Base-by-base conservation (phyloP, 495 filamentous ascomycete genomes). In the Penicillium bialowiezense region DNA sequence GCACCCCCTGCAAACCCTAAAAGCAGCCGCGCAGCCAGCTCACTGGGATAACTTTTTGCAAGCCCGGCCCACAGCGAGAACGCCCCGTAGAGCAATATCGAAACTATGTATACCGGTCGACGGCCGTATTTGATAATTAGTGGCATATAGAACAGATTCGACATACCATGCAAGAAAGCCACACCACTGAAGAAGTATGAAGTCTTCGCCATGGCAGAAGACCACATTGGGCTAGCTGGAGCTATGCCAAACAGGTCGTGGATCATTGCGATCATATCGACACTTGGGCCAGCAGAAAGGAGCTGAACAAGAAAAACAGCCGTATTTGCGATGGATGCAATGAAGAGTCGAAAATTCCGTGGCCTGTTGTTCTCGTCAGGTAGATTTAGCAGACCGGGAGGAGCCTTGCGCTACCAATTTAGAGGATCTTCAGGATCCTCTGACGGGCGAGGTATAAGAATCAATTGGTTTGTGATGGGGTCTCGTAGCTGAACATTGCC, bases 251-350 rank as follows among this genome's bases (percentile, higher is more conserved):
- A 50, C 59, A 80, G 78, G 35, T 75, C 70, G 18, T 68, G 48
- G 9, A 75, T 68, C 0, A 70, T 77, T 20, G 67, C 48, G 3
- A 73, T 65, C 20, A 82, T 75, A 31, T 72, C 77, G n/a, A 80
- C 69, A 7, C 74, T 70, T 5, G 77, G 78, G 3, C 71, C 77
- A 24, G 78, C 77, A 1, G 77, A 74, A 3, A 80, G 63, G 50
- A 82, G 79, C 55, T 80, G 80, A 63, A 71, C 78, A 49, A 80
- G 69, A 44, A 78, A 68, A 64, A 82, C 78, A 31, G 76, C 76
- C 7, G 75, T 34, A 45, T 73, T 79, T 5, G 79, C 72, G 7
- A 78, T 49, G 2, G 61, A 33, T 39, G 75, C 75, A 24, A 74
- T 69, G 58, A 78, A 79, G 40, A 73, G 69, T 34, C 75, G 77